Base-by-base conservation (phyloP, 208 protist genomes). In the Kentomonas sorsogonicus region DNA sequence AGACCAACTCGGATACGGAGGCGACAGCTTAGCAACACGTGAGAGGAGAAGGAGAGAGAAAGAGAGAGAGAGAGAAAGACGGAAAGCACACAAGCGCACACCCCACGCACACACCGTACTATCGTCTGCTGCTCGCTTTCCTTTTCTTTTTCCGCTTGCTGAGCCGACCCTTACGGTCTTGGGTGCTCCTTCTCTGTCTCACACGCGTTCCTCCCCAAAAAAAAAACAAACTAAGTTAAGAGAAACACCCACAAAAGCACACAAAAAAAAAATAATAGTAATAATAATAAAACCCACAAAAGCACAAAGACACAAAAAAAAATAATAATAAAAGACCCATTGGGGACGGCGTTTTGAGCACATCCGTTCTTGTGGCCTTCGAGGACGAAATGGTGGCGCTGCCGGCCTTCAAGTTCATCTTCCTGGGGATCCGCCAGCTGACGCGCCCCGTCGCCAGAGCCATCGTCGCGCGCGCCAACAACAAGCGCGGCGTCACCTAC, bases 371-470 rank as follows among this genome's bases (percentile, higher is more conserved):
- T n/a, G n/a, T n/a, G n/a, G n/a, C 54, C 26, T 33, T 54, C 23
- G 36, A 36, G 1, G 63, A 73, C 61, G 66, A 60, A 25, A 93
- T 89, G 79, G 77, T 87, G n/a, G 81, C 78, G 7, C 72, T 89
- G 20, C 83, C 83, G 0, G 77, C 69, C 13, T 65, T 86, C 34
- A 86, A 83, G 60, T 87, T 94, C 30, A 41, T 83, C 52, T 80
- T 91, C 51, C 70, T 94, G 39, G 87, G 69, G 9, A 64, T 88
- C 23, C 79, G 87, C 2, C 87, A 94, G 63, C 40, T 90, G 36
- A 87, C 87, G 44, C 83, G 84, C 27, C 87, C 87, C 26, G 30
- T 89, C 0, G 76, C 78, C 7, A 70, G 61, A 39, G 64, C 69
- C 36, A 81, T 87, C 26, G 79, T 94, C 7, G 43, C 45, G 26